Evolutionary conservation across 192 early-diverging fungal genomes (phyloP), one percentile per base, ranked within the genome.

Genomic region (Gryganskiella cystojenkinii): DNA sequence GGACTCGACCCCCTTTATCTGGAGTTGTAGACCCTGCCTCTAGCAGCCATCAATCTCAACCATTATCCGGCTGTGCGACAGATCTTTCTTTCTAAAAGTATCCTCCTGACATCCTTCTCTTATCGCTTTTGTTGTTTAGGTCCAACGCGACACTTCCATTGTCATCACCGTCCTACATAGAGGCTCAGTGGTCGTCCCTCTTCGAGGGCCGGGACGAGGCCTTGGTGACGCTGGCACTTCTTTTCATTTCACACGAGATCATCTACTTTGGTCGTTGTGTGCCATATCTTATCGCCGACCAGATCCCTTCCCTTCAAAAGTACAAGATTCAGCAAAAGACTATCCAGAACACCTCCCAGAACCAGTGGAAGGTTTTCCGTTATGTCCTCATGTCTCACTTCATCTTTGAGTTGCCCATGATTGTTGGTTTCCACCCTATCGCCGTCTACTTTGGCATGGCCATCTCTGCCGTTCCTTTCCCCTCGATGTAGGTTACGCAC

Each of bases 251-350:
- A 86, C 95, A 98, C 86, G 94, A 98, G 82, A 51, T 93, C 43
- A 93, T 95, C 60, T 97, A 94, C 83, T 97, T 95, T 85, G 91
- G 89, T n/a, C 91, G 95, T 25, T 95, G 91, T 80, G 28, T 96
- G n/a, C 96, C 96, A 27, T 98, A 93, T 76, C 78, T 89, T 35
- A 79, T 92, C 52, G 90, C 90, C 67, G 96, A 98, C 80, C 87
- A 89, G 60, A 93, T 98, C 62, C 95, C 96, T 3, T 84, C 82
- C 14, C 85, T 97, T 74, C 86, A 92, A 65, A 89, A 93, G 79
- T 98, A 95, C 88, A 95, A 94, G 85, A 92, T 98, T 66, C 96
- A 98, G 85, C 88, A 82, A 54, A 78, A 89, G 88, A 80, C 84
- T 31, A 91, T 92, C 73, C 82, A 83, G 14, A 90, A 91, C 70